These are phyloP conservation scores for Gossypium mustelinum DNA, from an alignment of 345 rosid species.

Conservation along the genomic window DNA sequence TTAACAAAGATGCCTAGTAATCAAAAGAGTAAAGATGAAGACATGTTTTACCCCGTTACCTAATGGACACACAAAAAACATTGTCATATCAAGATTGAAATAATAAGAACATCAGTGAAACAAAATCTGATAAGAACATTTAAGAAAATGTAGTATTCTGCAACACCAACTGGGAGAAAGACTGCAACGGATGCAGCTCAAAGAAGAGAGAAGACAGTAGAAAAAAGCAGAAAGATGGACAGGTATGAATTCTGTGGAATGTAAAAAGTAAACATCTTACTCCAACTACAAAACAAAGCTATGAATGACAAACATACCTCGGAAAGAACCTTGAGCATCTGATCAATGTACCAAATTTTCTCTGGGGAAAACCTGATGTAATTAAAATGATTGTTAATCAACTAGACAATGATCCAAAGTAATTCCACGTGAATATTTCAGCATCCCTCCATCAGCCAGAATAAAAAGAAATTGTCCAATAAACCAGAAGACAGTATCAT, in stretches of 20 bases:
- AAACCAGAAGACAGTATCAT: not conserved
- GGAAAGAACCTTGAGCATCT: slow-evolving; percentile 97
- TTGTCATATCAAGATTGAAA: not conserved
- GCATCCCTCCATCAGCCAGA: not conserved
- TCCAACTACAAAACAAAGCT: not conserved
- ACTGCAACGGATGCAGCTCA: not conserved
- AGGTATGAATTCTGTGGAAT: not conserved
- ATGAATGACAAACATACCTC: slow-evolving; percentile 51
- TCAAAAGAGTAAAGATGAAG: not conserved
- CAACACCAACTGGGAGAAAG: not conserved
- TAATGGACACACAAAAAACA: not conserved
- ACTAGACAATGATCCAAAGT: slow-evolving; percentile 10
- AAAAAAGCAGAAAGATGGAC: not conserved
- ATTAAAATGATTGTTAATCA: slow-evolving; percentile 26
- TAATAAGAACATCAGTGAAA: slow-evolving; percentile 8
- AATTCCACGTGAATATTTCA: not conserved
- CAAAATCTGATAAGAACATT: not conserved
- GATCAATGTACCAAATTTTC: slow-evolving; percentile 96
- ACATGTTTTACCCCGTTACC: not conserved
- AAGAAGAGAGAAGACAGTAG: not conserved
- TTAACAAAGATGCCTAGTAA: not conserved
- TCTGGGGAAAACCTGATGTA: slow-evolving; percentile 87
- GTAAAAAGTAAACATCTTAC: not conserved
- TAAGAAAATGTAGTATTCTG: not conserved
- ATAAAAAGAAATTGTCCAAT: not conserved